Evolutionary conservation across 371 early-diverging fungal species (phyloP).

Genomic region (Dichotomocladium elegans): DNA sequence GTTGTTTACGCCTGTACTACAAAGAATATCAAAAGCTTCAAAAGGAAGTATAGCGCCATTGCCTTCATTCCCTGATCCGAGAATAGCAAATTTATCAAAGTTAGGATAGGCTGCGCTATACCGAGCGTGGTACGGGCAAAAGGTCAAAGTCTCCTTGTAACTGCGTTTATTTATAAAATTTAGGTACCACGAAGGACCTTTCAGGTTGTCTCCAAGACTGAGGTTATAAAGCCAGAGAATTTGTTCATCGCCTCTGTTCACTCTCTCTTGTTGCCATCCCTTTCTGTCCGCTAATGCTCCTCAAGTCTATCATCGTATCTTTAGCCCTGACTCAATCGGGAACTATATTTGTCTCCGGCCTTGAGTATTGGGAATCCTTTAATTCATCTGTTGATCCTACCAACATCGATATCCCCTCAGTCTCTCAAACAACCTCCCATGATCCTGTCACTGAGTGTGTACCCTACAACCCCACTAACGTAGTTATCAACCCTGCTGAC

Average conservation of each 20-base stretch:
- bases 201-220: not conserved
- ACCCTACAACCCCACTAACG: slow-evolving; percentile 10
- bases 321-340: slow-evolving; percentile 9
- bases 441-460: slow-evolving; percentile 24
- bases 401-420: slow-evolving; percentile 37
- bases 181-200: not conserved
- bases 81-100: not conserved
- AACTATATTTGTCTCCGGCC: slow-evolving; percentile 2
- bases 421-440: slow-evolving; percentile 31
- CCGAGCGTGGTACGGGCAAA: not conserved
- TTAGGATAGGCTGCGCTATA: not conserved
- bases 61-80: not conserved
- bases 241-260: not conserved
- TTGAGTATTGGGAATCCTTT: slow-evolving; percentile 21
- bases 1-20: not conserved
- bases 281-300: slow-evolving; percentile 15
- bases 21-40: not conserved
- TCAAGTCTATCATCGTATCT: slow-evolving; percentile 19
- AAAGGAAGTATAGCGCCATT: not conserved
- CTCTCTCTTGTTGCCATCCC: not conserved
- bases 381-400: slow-evolving; percentile 16
- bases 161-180: no score
- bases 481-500: slow-evolving; percentile 13
- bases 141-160: not conserved
- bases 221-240: not conserved